Base-by-base conservation (phyloP, 2,329 filamentous ascomycete genomes). In the Claviceps sp. region DNA sequence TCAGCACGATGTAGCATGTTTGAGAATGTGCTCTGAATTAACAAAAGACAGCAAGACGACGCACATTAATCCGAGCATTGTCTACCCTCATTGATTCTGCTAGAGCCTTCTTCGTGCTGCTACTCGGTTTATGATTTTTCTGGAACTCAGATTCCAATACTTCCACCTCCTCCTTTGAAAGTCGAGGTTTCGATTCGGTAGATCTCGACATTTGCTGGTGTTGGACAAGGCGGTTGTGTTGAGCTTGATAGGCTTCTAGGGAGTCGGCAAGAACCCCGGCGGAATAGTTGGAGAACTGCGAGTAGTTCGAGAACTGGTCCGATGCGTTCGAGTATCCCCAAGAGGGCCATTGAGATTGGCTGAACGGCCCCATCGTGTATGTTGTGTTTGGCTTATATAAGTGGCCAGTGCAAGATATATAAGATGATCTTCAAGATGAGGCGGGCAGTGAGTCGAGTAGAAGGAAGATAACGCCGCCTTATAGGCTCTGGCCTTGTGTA, bases 51-150 rank as follows among this genome's bases (percentile, higher is more conserved):
- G 37, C 16, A 24, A 40, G 22, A 44, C 26, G 16, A 67, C 68
- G 58, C 66, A 83, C 80, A 60, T 84, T 84, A 57, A 84, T 82
- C 56, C 79, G 72, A 18, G 79, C 74, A 57, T 80, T 72, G 56
- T 83, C 79, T n/a, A 83, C 75, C 50, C 74, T 72, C 71, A 84
- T 79, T 6, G 73, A 69, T 57, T 82, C 78, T 3, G 80, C 80
- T 48, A 82, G 71, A 49, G 75, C 72, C 56, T 78, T 78, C 64
- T 84, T 84, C 36, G 73, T 72, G 53, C 73, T 78, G 63, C 78
- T 82, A 50, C 76, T 80, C 9, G 80, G 80, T 65, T 84, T 84
- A 56, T 77, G 76, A 62, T 83, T 83, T 62, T 79, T 78, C 55
- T 76, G 72, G 57, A 83, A 84, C 61, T 82, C 78, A 37, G 72